Percentiles rank a stretch among this genome's conserved stretches.
Evolutionary conservation across 2,329 filamentous ascomycete genomes (phyloP).

Genomic region (Neonectria faginata): DNA sequence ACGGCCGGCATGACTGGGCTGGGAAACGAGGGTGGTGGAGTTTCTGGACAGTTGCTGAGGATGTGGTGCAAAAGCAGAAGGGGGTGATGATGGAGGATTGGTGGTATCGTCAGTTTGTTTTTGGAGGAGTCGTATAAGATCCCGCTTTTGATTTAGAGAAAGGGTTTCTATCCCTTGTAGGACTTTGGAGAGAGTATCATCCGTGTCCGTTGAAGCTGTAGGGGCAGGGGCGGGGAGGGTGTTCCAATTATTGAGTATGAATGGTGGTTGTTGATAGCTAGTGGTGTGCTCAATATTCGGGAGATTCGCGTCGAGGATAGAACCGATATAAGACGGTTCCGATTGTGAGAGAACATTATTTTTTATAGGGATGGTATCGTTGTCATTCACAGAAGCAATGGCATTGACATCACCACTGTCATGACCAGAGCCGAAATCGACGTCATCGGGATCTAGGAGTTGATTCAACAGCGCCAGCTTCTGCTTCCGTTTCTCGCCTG

Average conservation of each 20-base stretch:
- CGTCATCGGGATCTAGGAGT: slow-evolving; percentile 47
- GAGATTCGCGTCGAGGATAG: background rate
- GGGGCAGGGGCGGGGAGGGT: background rate
- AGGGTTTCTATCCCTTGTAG: slow-evolving; percentile 34
- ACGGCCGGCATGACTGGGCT: background rate
- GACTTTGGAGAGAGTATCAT: slow-evolving; percentile 27
- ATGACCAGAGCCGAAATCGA: slow-evolving; percentile 5
- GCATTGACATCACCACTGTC: background rate
- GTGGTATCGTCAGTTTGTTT: slow-evolving; percentile 25
- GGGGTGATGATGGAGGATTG: background rate
- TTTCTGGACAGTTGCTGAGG: background rate
- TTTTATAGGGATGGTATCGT: background rate
- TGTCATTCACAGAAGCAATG: background rate
- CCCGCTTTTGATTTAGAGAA: slow-evolving; percentile 36
- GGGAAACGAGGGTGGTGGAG: background rate
- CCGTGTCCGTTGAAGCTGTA: slow-evolving; percentile 1
- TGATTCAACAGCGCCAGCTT: slow-evolving; percentile 56
- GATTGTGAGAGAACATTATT: background rate
- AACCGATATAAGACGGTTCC: background rate
- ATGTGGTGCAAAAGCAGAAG: background rate
- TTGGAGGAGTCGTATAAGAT: slow-evolving; percentile 39
- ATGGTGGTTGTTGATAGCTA: background rate
- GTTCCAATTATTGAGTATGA: background rate
- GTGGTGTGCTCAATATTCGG: background rate
- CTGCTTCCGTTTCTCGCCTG: slow-evolving; percentile 58